These are phyloP conservation scores for Neospermospora avenae DNA, from an alignment of 2,329 filamentous ascomycete species.

Conservation along the genomic window DNA sequence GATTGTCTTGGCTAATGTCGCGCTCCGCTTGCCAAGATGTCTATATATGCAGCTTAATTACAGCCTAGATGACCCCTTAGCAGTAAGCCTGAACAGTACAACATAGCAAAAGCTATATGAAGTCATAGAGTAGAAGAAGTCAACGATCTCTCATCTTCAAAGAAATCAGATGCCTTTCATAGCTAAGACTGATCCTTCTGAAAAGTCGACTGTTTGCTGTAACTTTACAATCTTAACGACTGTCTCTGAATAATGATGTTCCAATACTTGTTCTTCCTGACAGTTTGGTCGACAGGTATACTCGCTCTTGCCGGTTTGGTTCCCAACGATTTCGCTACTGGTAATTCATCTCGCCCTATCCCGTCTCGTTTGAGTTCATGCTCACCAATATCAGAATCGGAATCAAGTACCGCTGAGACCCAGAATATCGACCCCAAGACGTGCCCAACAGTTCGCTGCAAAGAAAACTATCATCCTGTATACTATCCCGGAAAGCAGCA, in stretches of 20 bases:
- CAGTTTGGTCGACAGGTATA: conserved; percentile 1
- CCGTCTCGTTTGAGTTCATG: not conserved
- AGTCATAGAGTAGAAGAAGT: not conserved
- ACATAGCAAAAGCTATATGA: conserved; percentile 4
- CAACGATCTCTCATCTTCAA: not conserved
- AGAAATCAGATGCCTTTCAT: not conserved
- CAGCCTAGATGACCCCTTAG: conserved; percentile 6
- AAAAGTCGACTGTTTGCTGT: not conserved
- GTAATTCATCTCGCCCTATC: not conserved
- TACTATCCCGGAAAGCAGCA: conserved; percentile 8
- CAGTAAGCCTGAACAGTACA: conserved; percentile 2
- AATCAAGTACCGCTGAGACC: not conserved
- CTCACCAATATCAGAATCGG: not conserved
- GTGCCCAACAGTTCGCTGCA: conserved; percentile 15
- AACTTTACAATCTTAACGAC: not conserved
- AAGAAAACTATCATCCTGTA: conserved; percentile 12
- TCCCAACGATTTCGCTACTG: not conserved
- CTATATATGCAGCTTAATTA: conserved; percentile 1
- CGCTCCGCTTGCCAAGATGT: conserved; percentile 6
- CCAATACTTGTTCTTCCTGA: conserved; percentile 1
- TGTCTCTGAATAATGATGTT: conserved; percentile 4
- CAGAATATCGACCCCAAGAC: conserved; percentile 12
- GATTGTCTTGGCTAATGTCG: conserved; percentile 4
- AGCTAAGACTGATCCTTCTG: not conserved
- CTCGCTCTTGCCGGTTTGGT: conserved; percentile 2